Base-by-base conservation (phyloP, 1,139 yeast genomes). In the Nakaseomyces kungkrabaensis region DNA sequence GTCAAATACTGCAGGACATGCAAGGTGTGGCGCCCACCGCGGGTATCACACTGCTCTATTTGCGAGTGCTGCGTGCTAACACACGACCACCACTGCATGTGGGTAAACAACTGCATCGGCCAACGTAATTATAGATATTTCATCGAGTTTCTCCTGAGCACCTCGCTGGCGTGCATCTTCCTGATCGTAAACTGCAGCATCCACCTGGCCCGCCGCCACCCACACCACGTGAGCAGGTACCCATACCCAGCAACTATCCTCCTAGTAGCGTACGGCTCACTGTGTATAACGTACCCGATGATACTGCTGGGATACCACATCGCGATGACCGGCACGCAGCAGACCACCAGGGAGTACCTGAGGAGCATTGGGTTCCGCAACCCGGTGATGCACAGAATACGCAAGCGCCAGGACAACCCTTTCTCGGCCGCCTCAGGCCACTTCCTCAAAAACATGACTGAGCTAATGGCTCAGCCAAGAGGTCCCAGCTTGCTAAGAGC, bases 61-160 rank as follows among this genome's bases (percentile, higher is more conserved):
- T 86, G 95, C 63, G 75, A 76, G 49, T 71, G 72, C 42, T 86
- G 95, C 60, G 69, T 81, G 4, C 61, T 71, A 50, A 66, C 77
- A 34, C 81, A 77, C 60, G 95, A 86, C 63, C 95, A 86, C 63
- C 95, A 86, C 66, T 86, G 95, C 62, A 66, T 78, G 7, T 86
- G 92, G 90, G 66, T 86, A 53, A 83, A 85, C 61, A 85, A 82
- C 58, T 86, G 95, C 63, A 74, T 86, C 42, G 95, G 95, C 0
- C 75, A 79, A 54, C 69, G 85, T 50, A 86, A 85, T 60, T 85
- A 85, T 65, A 62, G 75, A 50, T 78, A 75, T 70, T 81, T 82
- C 59, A 51, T 81, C 51, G 57, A 60, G 4, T 82, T 78, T 57
- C 60, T 83, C 43, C 25, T 72, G 1, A 52, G 62, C 45, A 43